Evolutionary conservation across 2,329 filamentous ascomycete genomes (phyloP), one percentile per base, ranked within the genome.

Genomic region (Penicillium frequentans): DNA sequence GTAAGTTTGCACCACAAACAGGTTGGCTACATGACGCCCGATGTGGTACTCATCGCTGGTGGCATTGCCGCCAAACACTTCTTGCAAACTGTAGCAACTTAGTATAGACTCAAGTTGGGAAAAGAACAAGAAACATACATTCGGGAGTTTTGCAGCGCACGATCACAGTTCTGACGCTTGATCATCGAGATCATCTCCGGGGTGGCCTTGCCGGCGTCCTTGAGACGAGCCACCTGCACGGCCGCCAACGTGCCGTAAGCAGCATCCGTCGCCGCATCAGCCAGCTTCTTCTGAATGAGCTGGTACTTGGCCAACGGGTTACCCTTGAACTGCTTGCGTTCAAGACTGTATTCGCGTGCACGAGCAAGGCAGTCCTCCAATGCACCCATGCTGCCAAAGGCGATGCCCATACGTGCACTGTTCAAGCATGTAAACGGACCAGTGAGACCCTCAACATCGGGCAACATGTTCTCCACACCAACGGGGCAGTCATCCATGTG

Each of bases 111-210:
- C 29, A 47, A n/a, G 29, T 31, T 27, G 45, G 7, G n/a, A 5
- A 48, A 27, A n/a, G 3, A 35, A 49, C 21, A 54, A 46, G 33
- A 16, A 23, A 75, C 82, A 69, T 77, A 84, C 71, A 83, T 80
- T 64, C 95, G 84, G 21, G 92, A 87, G 64, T 93, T 92, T 29
- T 84, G 79, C 68, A 99, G 79, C 16, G 95, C 95, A 52, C 88
- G 82, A 76, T 99, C 95, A 75, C 95, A 99, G 77, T 99, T 99
- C 79, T 98, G 93, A 65, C 95, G 84, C 84, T 99, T 99, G 72
- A 98, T 87, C 90, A 99, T 88, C 9, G 84, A 87, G 69, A 99
- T 96, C 93, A 98, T 98, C 80, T 99, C 95, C 7, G 95, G 93
- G 3, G 89, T 87, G 24, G 85, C 86, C 75, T 91, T 90, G 62